A percentile compares a stretch with the other conserved stretches of the same genome.
These are phyloP conservation scores for Leccinum pellstonianum DNA, from an alignment of 768 basidiomycete genomes.

Conservation along the genomic window DNA sequence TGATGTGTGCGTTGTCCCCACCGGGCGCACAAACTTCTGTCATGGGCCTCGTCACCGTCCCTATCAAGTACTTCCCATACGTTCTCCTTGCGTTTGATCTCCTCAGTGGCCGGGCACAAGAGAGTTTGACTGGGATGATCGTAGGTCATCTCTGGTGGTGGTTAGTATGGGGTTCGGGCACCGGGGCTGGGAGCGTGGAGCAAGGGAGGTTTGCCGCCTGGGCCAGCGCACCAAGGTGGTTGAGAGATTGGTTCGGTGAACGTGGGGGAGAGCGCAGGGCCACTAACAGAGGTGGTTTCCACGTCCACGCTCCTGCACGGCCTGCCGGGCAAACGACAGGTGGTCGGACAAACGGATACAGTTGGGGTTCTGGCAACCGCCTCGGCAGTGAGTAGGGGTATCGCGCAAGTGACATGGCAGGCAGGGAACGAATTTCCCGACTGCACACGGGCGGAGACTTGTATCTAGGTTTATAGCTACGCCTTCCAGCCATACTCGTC, in stretches of 20 bases:
- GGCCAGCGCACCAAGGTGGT: conserved; percentile 60
- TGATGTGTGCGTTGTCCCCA: conserved; percentile 64
- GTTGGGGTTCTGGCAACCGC: conserved; percentile 57
- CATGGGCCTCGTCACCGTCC: conserved; percentile 76
- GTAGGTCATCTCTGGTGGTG: conserved; percentile 85
- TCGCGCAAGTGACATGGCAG: neutral
- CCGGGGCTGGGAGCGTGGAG: conserved; percentile 38
- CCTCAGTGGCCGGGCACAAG: conserved; percentile 60
- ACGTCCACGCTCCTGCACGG: conserved; percentile 55
- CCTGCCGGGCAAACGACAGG: conserved; percentile 22
- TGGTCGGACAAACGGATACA: conserved; percentile 34
- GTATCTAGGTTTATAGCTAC: conserved; percentile 12
- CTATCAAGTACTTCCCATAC: conserved; percentile 72
- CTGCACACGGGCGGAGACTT: neutral
- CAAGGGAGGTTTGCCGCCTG: conserved; percentile 39
- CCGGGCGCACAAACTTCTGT: conserved; percentile 67
- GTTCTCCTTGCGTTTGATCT: conserved; percentile 72
- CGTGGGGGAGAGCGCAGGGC: conserved; percentile 34
- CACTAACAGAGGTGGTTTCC: conserved; percentile 48
- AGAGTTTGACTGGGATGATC: conserved; percentile 64
- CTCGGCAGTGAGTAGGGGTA: conserved; percentile 37
- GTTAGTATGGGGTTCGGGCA: conserved; percentile 53
- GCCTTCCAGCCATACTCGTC: conserved; percentile 30
- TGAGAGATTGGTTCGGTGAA: conserved; percentile 48
- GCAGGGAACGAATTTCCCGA: too few species aligned